Percentiles rank a stretch among this genome's conserved stretches.
Evolutionary conservation across 495 filamentous ascomycete genomes (phyloP).

Genomic region (Cercophora scortea): DNA sequence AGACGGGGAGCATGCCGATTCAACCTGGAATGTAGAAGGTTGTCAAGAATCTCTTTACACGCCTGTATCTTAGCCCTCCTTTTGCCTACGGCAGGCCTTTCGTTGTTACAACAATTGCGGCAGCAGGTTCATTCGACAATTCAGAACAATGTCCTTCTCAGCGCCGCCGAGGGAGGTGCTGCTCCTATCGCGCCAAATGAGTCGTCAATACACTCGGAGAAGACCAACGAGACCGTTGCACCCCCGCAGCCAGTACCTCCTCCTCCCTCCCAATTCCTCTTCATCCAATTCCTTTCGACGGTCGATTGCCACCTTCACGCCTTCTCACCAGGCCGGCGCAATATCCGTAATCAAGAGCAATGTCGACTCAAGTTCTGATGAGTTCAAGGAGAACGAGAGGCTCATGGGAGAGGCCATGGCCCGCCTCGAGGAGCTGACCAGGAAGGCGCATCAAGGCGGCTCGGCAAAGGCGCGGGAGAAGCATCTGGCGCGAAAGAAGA

Average conservation of each 20-base stretch:
- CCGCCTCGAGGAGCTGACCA: constrained; percentile 59
- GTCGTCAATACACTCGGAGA: constrained; percentile 18
- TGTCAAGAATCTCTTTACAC: neutral
- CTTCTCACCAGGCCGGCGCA: constrained; percentile 60
- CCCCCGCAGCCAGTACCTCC: constrained; percentile 4
- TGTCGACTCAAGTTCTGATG: constrained; percentile 67
- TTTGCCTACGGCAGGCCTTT: neutral
- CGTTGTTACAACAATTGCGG: neutral
- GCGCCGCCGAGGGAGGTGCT: constrained; percentile 26
- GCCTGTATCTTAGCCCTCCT: neutral
- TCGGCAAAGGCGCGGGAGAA: constrained; percentile 80
- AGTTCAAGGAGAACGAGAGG: constrained; percentile 73
- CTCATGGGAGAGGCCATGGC: constrained; percentile 69
- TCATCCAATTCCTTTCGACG: constrained; percentile 14
- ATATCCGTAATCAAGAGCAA: constrained; percentile 70
- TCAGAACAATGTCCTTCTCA: constrained; percentile 26
- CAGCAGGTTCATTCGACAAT: neutral
- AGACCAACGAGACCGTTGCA: neutral
- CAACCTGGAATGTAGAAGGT: too few relatives aligned
- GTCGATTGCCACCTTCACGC: constrained; percentile 51
- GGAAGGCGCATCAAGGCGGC: constrained; percentile 65
- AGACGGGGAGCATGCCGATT: too few relatives aligned
- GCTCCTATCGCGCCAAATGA: constrained; percentile 33
- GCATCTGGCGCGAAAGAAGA: constrained; percentile 81
- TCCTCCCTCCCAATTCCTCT: constrained; percentile 1